Evolutionary conservation across 1,284 basidiomycete species (phyloP).

Genomic region (Leccinum pachyderme): DNA sequence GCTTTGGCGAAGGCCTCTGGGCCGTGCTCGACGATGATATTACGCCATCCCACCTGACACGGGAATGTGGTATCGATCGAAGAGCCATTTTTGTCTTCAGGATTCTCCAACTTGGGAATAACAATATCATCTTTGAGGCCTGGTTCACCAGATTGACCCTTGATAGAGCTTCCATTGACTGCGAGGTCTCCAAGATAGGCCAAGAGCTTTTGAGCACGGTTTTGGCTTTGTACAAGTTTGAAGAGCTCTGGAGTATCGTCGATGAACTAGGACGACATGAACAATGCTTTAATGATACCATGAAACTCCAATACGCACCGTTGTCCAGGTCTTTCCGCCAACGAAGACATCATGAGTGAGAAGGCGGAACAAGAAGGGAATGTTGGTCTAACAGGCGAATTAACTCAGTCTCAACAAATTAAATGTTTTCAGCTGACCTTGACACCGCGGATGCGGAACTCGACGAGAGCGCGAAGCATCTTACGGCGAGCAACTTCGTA

Average conservation of each 20-base stretch:
- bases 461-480: slow-evolving; percentile 98
- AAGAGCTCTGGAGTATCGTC: slow-evolving; percentile 99
- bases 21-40: slow-evolving; percentile 97
- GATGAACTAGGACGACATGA: slow-evolving; percentile 70
- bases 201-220: slow-evolving; percentile 96
- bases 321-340: slow-evolving; percentile 97
- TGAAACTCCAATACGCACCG: slow-evolving; percentile 46
- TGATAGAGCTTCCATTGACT: slow-evolving; percentile 98
- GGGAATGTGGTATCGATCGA: slow-evolving; percentile 81
- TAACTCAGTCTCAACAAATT: not conserved
- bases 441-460: slow-evolving; percentile 99
- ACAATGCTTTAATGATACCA: not conserved
- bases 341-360: slow-evolving; percentile 98
- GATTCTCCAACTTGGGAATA: slow-evolving; percentile 80
- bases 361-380: slow-evolving; percentile 98
- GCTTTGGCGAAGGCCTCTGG: slow-evolving; percentile 99
- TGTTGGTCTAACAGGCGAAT: slow-evolving; percentile 74
- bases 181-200: slow-evolving; percentile 97
- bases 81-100: slow-evolving; percentile 70
- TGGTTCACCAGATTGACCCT: slow-evolving; percentile 90
- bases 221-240: slow-evolving; percentile 97
- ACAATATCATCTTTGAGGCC: slow-evolving; percentile 90
- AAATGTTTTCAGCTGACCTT: slow-evolving; percentile 55
- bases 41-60: slow-evolving; percentile 93
- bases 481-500: slow-evolving; percentile 98